Percentiles rank a stretch among this genome's conserved stretches.
Conservation (phyloP, 75 land plant species). For the Picea glauca region DNA sequence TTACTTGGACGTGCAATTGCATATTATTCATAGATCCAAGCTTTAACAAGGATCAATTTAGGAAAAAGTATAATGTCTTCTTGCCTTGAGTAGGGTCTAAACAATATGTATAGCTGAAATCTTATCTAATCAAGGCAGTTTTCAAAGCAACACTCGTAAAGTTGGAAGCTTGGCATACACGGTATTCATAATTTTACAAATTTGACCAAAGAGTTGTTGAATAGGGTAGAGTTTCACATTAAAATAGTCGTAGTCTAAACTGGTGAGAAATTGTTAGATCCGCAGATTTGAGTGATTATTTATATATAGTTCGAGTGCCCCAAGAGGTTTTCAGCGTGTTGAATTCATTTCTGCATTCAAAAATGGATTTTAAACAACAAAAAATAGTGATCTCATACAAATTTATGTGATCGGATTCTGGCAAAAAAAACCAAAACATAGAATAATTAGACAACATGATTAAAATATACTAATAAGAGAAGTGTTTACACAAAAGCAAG, state of each 20-base stretch:
- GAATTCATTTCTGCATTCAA: too few relatives aligned
- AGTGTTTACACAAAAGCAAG: too few relatives aligned
- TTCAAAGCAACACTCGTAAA: neutral
- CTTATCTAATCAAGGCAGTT: neutral
- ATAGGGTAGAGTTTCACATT: neutral
- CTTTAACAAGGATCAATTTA: neutral
- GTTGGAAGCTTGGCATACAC: conserved; percentile 3
- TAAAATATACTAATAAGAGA: too few relatives aligned
- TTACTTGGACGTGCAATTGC: neutral
- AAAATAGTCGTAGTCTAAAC: neutral
- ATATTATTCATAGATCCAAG: neutral
- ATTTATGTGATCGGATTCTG: too few relatives aligned
- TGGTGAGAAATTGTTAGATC: too few relatives aligned
- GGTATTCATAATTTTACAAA: neutral
- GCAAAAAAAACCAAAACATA: too few relatives aligned
- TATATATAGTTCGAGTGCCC: too few relatives aligned
- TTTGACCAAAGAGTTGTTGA: neutral
- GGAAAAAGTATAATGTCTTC: neutral
- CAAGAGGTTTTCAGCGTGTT: too few relatives aligned
- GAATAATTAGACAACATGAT: too few relatives aligned
- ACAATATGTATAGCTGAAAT: neutral
- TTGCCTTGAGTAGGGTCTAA: neutral
- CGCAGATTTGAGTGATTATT: too few relatives aligned
- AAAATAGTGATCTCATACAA: too few relatives aligned
- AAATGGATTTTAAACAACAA: too few relatives aligned